Evolutionary conservation across 352 stramenopile species (phyloP), one percentile per base, ranked within the genome.

Genomic region (Elongisporangium undulatum): DNA sequence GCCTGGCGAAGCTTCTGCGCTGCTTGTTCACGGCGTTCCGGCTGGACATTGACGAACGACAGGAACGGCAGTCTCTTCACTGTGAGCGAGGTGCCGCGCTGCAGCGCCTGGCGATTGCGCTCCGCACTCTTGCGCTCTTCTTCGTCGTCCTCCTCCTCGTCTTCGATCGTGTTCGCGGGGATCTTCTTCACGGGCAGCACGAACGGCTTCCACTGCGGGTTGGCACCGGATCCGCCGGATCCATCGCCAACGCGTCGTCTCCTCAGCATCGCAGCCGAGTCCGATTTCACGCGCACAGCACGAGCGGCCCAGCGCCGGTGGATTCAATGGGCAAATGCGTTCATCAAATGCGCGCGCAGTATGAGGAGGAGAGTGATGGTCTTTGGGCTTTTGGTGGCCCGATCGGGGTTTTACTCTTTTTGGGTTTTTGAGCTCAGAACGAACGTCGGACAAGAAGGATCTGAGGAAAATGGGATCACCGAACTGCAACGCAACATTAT

Each of bases 61-160:
- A 95, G 61, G 59, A 95, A 86, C 17, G 85, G 87, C 51, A 95
- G 74, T 6, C 79, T 73, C 69, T 93, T 94, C 68, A 94, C 77
- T 12, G 68, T 59, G 56, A 88, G 56, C 38, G 78, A 86, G 16
- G 62, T 61, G 19, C 84, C 82, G 21, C 65, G 77, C 53, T 76
- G 71, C 38, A 90, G 56, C 15, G 79, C 69, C 45, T 78, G 69
- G 20, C 77, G 80, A 50, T 89, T 92, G 38, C 58, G 67, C 21
- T 56, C 68, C 1, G 77, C 75, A 23, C 67, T 62, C 12, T 56
- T 56, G 8, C 72, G 67, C 60, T 81, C 76, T 24, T 72, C 74
- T 17, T 66, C 69, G 24, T 78, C 69, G 21, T 69, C 68, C 10
- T 62, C 65, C 21, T 61, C 41, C 1, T 62, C 34, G 10, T 52